Percentiles rank a stretch among this genome's conserved stretches.
These are phyloP conservation scores for Sugiyamaella sp. DNA, from an alignment of 1,139 yeast genomes.

Conservation along the genomic window DNA sequence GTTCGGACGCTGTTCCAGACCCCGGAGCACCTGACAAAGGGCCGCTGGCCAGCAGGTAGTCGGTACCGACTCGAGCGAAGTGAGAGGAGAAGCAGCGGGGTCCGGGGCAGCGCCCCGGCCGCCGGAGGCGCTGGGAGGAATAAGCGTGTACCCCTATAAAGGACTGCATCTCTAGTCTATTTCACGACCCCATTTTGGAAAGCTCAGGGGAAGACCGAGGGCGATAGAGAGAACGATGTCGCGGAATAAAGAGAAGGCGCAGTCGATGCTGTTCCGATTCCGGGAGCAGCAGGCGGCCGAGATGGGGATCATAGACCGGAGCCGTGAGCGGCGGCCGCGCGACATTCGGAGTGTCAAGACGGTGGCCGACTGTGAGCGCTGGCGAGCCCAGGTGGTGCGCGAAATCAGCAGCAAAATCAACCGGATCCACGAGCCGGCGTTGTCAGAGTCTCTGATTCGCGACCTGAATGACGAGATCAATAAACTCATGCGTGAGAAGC, in stretches of 20 bases:
- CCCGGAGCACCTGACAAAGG: no score
- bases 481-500: constrained; percentile 63
- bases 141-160: not conserved
- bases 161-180: not conserved
- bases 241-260: constrained; percentile 74
- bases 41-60: no score
- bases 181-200: no score
- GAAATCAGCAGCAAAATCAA: constrained; percentile 68
- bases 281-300: constrained; percentile 64
- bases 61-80: not conserved
- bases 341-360: constrained; percentile 57
- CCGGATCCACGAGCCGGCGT: constrained; percentile 62
- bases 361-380: constrained; percentile 71
- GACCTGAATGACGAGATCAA: constrained; percentile 80
- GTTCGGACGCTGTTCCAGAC: no score
- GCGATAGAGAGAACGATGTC: constrained; percentile 53
- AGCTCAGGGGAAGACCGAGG: no score
- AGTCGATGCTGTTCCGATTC: constrained; percentile 66
- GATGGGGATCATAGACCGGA: constrained; percentile 60
- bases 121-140: not conserved
- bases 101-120: constrained; percentile 3
- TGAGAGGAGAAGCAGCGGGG: not conserved
- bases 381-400: constrained; percentile 65
- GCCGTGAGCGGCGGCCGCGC: constrained; percentile 55
- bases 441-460: constrained; percentile 64